Conservation (phyloP, 2,329 filamentous ascomycete genomes). For the Verticillium isaacii region DNA sequence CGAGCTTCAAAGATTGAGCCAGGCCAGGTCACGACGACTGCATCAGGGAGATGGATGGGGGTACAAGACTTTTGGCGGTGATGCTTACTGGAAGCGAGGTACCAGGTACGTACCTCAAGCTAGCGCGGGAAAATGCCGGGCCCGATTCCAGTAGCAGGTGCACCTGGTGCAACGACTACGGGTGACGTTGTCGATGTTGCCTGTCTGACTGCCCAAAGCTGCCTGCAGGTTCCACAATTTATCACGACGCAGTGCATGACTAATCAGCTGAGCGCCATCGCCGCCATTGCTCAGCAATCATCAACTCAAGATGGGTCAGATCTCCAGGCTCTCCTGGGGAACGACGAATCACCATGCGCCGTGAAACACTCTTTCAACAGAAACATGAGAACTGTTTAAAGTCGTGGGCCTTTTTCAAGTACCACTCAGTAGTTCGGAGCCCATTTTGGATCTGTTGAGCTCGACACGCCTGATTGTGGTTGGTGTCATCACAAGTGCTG, state of each 20-base stretch:
- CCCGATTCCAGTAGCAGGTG: background rate
- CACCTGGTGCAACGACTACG: constrained; percentile 2
- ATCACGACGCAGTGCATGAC: background rate
- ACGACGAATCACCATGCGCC: too few species aligned
- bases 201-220: constrained; percentile 11
- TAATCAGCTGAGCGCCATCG: too few species aligned
- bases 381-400: too few species aligned
- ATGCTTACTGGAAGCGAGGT: constrained; percentile 11
- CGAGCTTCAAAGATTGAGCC: constrained; percentile 22
- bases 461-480: too few species aligned
- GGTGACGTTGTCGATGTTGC: constrained; percentile 32
- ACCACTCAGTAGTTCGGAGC: too few species aligned
- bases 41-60: background rate
- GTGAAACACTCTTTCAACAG: too few species aligned
- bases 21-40: background rate
- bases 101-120: constrained; percentile 9
- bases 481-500: too few species aligned
- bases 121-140: constrained; percentile 10
- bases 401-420: too few species aligned
- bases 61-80: background rate
- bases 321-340: too few species aligned
- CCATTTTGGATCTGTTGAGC: too few species aligned
- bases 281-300: too few species aligned
- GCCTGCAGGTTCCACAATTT: background rate
- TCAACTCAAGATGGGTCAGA: too few species aligned